Percentiles rank a stretch among this genome's conserved stretches.
phyloP scores from a whole-genome alignment of 495 filamentous ascomycete genomes.

The Pseudoneurospora amorphoporcata region DNA sequence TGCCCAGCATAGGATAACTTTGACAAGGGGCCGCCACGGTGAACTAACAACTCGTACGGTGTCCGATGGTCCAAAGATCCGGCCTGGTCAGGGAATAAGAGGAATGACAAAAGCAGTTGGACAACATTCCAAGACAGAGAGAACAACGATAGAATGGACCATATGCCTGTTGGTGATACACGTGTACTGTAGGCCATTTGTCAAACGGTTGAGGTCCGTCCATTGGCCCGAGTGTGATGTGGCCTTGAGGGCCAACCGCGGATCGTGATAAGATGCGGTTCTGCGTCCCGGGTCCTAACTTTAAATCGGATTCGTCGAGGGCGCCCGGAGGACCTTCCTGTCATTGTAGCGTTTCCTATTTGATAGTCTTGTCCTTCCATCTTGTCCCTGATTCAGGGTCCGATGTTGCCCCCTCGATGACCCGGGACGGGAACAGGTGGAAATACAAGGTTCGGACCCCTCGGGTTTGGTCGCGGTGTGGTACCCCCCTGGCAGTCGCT shows the following conservation, averaged over 20 bases:
- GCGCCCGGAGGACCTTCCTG: background rate
- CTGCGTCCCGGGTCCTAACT: background rate
- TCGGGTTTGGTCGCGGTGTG: background rate
- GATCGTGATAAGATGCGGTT: background rate
- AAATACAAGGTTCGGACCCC: background rate
- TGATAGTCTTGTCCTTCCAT: background rate
- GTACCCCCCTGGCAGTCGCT: background rate
- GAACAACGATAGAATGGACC: no score
- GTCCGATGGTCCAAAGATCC: background rate
- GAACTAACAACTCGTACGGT: background rate
- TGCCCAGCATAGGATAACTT: no score
- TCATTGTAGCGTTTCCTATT: background rate
- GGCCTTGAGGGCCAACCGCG: background rate
- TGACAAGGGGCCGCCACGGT: background rate
- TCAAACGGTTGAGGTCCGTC: background rate
- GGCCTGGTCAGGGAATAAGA: background rate
- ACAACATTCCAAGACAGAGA: no score
- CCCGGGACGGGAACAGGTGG: background rate
- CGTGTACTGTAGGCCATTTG: background rate
- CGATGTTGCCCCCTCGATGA: background rate
- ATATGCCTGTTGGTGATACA: background rate
- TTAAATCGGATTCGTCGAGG: background rate
- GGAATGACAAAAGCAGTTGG: no score
- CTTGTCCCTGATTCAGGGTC: background rate
- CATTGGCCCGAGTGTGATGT: background rate